Percentiles rank a stretch among this genome's conserved stretches.
Conservation (phyloP, 2,329 filamentous ascomycete genomes). For the Triangularia setosa region DNA sequence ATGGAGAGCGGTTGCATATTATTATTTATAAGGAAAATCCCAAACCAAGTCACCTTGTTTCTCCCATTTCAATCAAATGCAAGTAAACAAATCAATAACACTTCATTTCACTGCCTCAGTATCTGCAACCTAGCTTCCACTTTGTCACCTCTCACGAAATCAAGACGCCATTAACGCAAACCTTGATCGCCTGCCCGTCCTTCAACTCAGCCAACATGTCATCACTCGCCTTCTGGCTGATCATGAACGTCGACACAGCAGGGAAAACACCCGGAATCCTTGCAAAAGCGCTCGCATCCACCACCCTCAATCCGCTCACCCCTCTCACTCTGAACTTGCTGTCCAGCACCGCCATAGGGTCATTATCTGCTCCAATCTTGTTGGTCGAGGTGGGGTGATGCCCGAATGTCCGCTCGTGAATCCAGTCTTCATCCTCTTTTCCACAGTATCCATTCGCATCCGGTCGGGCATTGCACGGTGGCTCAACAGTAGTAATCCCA, state of each 20-base stretch:
- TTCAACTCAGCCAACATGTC: conserved; percentile 40
- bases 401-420: conserved; percentile 44
- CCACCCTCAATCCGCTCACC: conserved; percentile 49
- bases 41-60: neutral
- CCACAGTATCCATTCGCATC: conserved; percentile 26
- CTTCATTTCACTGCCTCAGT: neutral
- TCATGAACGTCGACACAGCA: conserved; percentile 52
- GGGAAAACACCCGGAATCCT: conserved; percentile 46
- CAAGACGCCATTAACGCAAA: conserved; percentile 2
- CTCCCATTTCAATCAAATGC: neutral
- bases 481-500: conserved; percentile 28
- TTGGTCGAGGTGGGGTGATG: conserved; percentile 54
- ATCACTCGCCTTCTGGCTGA: conserved; percentile 59
- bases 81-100: neutral
- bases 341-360: conserved; percentile 52
- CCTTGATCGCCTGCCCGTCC: conserved; percentile 18
- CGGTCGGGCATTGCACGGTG: conserved; percentile 22
- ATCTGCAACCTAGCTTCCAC: neutral
- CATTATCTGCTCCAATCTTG: conserved; percentile 49
- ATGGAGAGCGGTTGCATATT: neutral
- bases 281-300: conserved; percentile 54
- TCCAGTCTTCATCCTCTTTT: conserved; percentile 34
- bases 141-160: neutral
- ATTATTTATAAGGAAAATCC: neutral
- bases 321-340: conserved; percentile 51